Conservation (phyloP, 108 stramenopile species). For the Cyclotella distinguenda region DNA sequence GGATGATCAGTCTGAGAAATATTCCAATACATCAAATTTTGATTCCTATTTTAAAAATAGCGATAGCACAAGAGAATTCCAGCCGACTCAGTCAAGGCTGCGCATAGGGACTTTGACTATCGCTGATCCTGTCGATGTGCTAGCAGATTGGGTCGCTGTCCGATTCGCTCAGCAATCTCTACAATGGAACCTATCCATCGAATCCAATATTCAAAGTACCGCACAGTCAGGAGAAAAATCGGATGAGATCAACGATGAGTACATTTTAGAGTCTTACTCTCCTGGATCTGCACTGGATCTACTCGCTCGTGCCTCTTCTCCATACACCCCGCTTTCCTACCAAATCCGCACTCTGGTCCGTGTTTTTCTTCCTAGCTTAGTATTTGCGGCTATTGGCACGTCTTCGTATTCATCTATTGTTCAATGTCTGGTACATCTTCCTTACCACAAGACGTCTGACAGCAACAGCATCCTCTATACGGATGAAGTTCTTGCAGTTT, state of each 20-base stretch:
- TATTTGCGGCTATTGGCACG: conserved; percentile 15
- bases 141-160: conserved; percentile 42
- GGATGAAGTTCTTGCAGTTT: conserved; percentile 40
- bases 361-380: conserved; percentile 31
- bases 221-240: background rate
- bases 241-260: background rate
- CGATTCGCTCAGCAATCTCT: conserved; percentile 29
- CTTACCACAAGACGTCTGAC: background rate
- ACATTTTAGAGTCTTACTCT: conserved; percentile 36
- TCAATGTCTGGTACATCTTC: conserved; percentile 24
- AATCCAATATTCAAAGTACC: background rate
- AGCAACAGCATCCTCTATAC: conserved; percentile 23
- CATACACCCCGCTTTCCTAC: conserved; percentile 39
- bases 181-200: conserved; percentile 4
- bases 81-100: conserved; percentile 18
- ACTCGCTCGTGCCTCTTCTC: conserved; percentile 17
- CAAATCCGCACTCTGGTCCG: conserved; percentile 44
- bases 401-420: conserved; percentile 24
- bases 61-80: background rate
- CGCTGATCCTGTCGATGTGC: conserved; percentile 33
- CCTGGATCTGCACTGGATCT: conserved; percentile 38
- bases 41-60: background rate
- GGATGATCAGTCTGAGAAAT: background rate
- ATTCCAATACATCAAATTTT: background rate
- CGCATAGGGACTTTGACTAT: conserved; percentile 4